Conservation (phyloP, 495 filamentous ascomycete species). For the Penicillium bovifimosum region DNA sequence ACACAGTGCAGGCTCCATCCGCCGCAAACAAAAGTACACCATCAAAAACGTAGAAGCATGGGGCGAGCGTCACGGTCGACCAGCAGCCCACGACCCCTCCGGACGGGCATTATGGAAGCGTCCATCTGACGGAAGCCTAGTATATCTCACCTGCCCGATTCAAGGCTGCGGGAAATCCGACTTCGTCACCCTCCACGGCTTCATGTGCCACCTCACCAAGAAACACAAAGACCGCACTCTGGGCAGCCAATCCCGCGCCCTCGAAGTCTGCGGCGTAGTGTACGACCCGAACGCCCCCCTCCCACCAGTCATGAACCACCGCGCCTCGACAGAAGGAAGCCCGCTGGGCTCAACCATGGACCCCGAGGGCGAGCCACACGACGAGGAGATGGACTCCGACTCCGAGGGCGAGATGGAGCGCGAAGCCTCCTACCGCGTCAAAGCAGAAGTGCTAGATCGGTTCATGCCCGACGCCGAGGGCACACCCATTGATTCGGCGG, state of each 20-base stretch:
- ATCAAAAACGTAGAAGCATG: constrained; percentile 49
- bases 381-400: constrained; percentile 34
- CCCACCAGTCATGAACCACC: constrained; percentile 34
- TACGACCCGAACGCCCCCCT: constrained; percentile 41
- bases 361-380: constrained; percentile 28
- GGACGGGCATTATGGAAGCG: constrained; percentile 44
- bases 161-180: constrained; percentile 41
- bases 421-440: constrained; percentile 22
- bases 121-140: constrained; percentile 42
- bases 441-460: constrained; percentile 28
- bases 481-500: constrained; percentile 1
- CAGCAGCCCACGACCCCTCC: constrained; percentile 41
- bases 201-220: constrained; percentile 48
- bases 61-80: constrained; percentile 45
- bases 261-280: constrained; percentile 43
- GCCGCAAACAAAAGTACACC: constrained; percentile 47
- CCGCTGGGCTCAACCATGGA: constrained; percentile 29
- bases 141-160: constrained; percentile 44
- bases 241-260: constrained; percentile 42
- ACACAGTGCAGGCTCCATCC: constrained; percentile 29
- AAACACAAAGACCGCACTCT: constrained; percentile 47
- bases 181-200: constrained; percentile 44
- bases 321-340: constrained; percentile 38
- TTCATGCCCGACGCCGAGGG: constrained; percentile 15
- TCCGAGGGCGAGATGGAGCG: constrained; percentile 25